These are phyloP conservation scores for Podaxis rugospora DNA, from an alignment of 768 basidiomycete species.

Conservation along the genomic window DNA sequence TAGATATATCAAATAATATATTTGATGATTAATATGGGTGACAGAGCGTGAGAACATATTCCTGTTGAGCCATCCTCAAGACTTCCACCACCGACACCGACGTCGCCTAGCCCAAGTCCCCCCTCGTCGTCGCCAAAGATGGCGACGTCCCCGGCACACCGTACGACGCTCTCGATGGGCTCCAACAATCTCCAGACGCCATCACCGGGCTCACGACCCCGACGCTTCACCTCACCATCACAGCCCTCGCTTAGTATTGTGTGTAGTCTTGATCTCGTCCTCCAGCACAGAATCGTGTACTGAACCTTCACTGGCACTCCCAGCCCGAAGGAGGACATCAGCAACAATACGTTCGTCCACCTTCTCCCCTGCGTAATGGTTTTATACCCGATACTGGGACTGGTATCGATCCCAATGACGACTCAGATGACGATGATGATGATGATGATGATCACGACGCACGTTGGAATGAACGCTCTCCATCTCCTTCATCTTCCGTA, in stretches of 20 bases:
- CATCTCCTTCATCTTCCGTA: slow-evolving; percentile 67
- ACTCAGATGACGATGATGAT: slow-evolving; percentile 38
- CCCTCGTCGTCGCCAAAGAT: slow-evolving; percentile 13
- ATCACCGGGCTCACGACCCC: slow-evolving; percentile 17
- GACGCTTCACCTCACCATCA: slow-evolving; percentile 24
- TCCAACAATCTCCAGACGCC: slow-evolving; percentile 18
- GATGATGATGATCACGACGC: slow-evolving; percentile 26
- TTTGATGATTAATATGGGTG: background rate
- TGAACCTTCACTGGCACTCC: background rate
- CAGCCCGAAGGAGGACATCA: slow-evolving; percentile 34
- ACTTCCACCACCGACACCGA: background rate
- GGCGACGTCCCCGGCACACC: slow-evolving; percentile 19
- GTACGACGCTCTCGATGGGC: slow-evolving; percentile 18
- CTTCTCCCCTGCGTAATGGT: slow-evolving; percentile 69
- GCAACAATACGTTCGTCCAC: slow-evolving; percentile 46
- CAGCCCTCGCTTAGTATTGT: slow-evolving; percentile 12
- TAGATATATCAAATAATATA: background rate
- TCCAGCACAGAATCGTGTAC: background rate
- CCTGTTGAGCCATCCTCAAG: slow-evolving; percentile 2
- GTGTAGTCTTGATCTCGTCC: background rate
- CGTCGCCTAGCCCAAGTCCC: background rate
- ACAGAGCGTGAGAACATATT: slow-evolving; percentile 5
- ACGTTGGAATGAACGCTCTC: slow-evolving; percentile 38
- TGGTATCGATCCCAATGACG: slow-evolving; percentile 49
- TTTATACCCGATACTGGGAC: slow-evolving; percentile 53